A percentile compares a stretch with the other conserved stretches of the same genome.
Conservation (phyloP, 176 grass and related monocot species). For the Dactylis glomerata region DNA sequence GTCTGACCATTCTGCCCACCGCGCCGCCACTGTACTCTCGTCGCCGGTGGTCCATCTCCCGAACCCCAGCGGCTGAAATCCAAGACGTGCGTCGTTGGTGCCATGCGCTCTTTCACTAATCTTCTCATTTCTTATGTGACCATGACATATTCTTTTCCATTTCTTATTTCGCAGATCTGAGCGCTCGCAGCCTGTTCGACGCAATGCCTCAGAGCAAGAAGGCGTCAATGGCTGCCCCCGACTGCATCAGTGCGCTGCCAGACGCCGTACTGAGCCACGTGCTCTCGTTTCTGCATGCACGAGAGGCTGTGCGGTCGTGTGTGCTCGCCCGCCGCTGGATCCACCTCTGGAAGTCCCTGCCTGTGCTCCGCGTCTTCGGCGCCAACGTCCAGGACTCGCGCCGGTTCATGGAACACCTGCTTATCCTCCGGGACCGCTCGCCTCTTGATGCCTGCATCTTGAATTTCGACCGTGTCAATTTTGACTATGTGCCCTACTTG, state of each 20-base stretch:
- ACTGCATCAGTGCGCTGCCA: neutral
- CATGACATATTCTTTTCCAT: neutral
- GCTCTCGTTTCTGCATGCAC: neutral
- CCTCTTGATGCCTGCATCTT: neutral
- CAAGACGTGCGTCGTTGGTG: neutral
- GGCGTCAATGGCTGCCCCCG: neutral
- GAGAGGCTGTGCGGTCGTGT: neutral
- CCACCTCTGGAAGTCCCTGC: neutral
- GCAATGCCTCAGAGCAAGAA: neutral
- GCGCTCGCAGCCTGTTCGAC: neutral
- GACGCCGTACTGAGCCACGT: neutral
- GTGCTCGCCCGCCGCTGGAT: neutral
- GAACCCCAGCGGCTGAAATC: neutral
- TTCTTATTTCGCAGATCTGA: neutral
- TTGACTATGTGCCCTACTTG: neutral
- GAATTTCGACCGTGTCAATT: neutral
- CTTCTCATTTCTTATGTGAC: neutral
- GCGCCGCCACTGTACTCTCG: too few species aligned
- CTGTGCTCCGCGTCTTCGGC: neutral
- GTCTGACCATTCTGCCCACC: too few species aligned
- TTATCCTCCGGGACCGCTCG: neutral
- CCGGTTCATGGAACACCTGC: conserved; percentile 1
- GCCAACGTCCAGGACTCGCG: neutral
- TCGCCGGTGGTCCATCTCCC: too few species aligned
- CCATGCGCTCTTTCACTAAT: neutral